Conservation (phyloP, 1,139 yeast genomes). For the Lodderomyces orthopsilosis region DNA sequence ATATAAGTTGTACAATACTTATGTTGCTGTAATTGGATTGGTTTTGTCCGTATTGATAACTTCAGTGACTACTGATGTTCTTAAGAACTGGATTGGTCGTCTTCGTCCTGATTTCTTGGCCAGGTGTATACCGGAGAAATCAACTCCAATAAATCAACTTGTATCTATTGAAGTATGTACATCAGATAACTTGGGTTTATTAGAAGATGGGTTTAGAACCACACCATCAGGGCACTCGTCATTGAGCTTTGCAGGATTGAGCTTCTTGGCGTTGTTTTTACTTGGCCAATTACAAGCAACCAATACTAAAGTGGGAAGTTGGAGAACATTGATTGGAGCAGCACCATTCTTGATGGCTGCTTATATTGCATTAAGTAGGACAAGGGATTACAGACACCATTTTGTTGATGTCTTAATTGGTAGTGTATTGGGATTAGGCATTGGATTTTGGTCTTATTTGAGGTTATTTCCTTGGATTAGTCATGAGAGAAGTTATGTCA, state of each 20-base stretch:
- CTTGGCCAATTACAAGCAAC: conserved; percentile 54
- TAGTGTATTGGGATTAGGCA: conserved; percentile 45
- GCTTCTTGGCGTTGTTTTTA: conserved; percentile 62
- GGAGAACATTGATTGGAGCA: conserved; percentile 46
- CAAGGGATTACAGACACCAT: conserved; percentile 80
- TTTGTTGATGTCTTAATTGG: conserved; percentile 68
- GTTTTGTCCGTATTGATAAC: conserved; percentile 38
- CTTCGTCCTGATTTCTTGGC: conserved; percentile 77
- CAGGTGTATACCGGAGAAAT: conserved; percentile 60
- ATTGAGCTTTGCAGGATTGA: conserved; percentile 62
- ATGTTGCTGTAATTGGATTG: conserved; percentile 40
- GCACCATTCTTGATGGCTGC: conserved; percentile 54
- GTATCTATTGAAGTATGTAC: conserved; percentile 68
- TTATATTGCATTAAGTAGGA: conserved; percentile 65
- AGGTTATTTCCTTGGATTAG: conserved; percentile 33
- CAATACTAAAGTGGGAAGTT: conserved; percentile 44
- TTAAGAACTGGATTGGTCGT: conserved; percentile 73
- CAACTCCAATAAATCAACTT: conserved; percentile 44
- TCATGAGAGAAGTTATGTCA: conserved; percentile 22
- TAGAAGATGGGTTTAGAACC: conserved; percentile 71
- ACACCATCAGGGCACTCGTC: conserved; percentile 81
- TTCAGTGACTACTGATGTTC: conserved; percentile 45
- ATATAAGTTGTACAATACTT: conserved; percentile 38
- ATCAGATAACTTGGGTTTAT: conserved; percentile 34
- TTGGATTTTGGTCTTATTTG: conserved; percentile 39